phyloP scores from a whole-genome alignment of 306 rosid genomes.

The Pyrus communis region DNA sequence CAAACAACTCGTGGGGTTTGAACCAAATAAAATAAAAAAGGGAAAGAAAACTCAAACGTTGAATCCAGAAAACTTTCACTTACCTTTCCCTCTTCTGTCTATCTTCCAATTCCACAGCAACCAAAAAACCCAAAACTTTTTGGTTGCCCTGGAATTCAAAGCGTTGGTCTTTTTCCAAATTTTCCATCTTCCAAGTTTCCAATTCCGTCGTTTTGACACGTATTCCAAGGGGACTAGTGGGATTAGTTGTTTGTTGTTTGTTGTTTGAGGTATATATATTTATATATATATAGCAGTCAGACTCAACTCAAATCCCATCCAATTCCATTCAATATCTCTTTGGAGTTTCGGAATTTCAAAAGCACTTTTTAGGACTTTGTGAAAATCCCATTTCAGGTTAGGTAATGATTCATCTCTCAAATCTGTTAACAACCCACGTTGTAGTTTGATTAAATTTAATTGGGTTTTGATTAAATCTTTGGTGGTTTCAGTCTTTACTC shows the following conservation, averaged over 20 bases:
- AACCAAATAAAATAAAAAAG: slow-evolving; percentile 7
- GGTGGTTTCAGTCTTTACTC: neutral
- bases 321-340: neutral
- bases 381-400: slow-evolving; percentile 10
- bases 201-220: slow-evolving; percentile 42
- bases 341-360: neutral
- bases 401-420: neutral
- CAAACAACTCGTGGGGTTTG: slow-evolving; percentile 47
- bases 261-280: neutral
- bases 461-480: neutral
- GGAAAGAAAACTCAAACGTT: slow-evolving; percentile 7
- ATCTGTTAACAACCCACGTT: neutral
- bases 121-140: neutral
- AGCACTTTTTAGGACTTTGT: neutral
- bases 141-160: slow-evolving; percentile 36
- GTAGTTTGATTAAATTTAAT: neutral
- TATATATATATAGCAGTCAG: neutral
- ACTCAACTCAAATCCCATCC: slow-evolving; percentile 1
- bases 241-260: neutral
- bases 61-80: neutral
- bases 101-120: slow-evolving; percentile 11
- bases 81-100: neutral
- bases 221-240: slow-evolving; percentile 19
- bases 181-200: neutral
- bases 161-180: neutral